Evolutionary conservation across 2,329 filamentous ascomycete genomes (phyloP), one percentile per base, ranked within the genome.

Genomic region (Diaporthe vaccinii): DNA sequence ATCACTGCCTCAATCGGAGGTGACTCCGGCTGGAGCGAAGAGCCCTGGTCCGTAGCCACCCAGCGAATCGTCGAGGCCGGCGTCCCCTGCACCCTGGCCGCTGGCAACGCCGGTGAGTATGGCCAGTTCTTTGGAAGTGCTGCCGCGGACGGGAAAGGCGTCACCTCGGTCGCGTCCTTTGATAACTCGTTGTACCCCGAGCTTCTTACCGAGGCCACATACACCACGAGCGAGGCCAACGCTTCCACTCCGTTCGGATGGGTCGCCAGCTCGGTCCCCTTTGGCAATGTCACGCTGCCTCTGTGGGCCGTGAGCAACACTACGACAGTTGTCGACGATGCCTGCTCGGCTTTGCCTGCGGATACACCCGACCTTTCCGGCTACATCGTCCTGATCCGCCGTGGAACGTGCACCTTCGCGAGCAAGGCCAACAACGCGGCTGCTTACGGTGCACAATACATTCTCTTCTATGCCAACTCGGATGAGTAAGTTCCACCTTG

Each of bases 321-420:
- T 59, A 81, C 83, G 2, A 74, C 69, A 17, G 67, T 76, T 17
- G 46, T 46, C 14, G 75, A 73, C 55, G 83, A 87, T 73, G 84
- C 82, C n/a, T 87, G 86, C 76, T 78, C 80, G 8, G 79, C 84
- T 5, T 79, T 86, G 14, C 83, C 85, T 0, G 81, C 83, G 22
- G 79, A 82, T 46, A 84, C 83, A 0, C 83, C 85, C 2, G 83
- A 86, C 77, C 80, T 89, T n/a, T 82, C 83, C 3, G 78, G 81
- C 7, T 81, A 84, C 44, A 79, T 88, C 34, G 85, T 87, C 4
- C 80, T 87, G 4, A 80, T 88, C 55, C 82, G 82, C 7, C 81
- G 82, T 36, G 83, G 84, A 65, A 80, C 78, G 79, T 76, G 75
- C 58, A 59, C 44, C 7, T 57, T 74, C 41, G 34, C 34, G 22